Evolutionary conservation across 2,329 filamentous ascomycete genomes (phyloP).

Genomic region (Colletotrichum trifolii): DNA sequence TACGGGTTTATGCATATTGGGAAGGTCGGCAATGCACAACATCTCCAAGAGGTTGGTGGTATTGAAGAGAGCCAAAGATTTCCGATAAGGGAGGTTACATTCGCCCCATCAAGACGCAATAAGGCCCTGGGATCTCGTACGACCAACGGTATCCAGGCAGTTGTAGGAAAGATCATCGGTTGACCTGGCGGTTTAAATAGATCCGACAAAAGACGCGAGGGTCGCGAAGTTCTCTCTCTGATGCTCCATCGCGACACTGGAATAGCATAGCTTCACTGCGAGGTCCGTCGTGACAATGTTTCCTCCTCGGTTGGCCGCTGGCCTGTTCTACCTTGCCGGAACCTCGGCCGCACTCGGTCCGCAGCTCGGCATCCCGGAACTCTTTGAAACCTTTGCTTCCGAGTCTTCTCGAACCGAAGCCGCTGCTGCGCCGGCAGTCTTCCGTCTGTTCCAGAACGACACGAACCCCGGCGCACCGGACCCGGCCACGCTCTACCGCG

Average conservation of each 20-base stretch:
- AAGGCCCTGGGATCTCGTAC: slow-evolving; percentile 1
- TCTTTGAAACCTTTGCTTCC: slow-evolving; percentile 9
- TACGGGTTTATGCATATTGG: slow-evolving; percentile 16
- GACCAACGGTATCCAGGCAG: not conserved
- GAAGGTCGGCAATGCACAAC: slow-evolving; percentile 16
- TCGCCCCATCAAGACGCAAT: slow-evolving; percentile 11
- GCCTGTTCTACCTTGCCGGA: slow-evolving; percentile 13
- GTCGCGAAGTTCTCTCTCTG: not conserved
- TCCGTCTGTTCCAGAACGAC: slow-evolving; percentile 6
- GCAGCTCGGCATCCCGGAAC: slow-evolving; percentile 23
- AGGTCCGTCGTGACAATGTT: not conserved
- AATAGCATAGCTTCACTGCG: too few species aligned
- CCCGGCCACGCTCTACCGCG: slow-evolving; percentile 46
- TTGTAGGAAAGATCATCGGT: not conserved
- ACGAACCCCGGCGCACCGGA: slow-evolving; percentile 6
- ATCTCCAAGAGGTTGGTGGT: slow-evolving; percentile 1
- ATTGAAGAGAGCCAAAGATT: not conserved
- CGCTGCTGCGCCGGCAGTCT: not conserved
- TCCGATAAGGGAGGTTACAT: slow-evolving; percentile 27
- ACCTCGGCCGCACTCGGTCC: slow-evolving; percentile 23
- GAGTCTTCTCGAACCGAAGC: not conserved
- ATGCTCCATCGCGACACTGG: not conserved
- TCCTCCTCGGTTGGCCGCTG: slow-evolving; percentile 1
- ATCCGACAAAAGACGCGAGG: not conserved
- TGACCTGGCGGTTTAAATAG: not conserved